phyloP scores from a whole-genome alignment of 768 basidiomycete genomes.

The Dentipellis sp. region DNA sequence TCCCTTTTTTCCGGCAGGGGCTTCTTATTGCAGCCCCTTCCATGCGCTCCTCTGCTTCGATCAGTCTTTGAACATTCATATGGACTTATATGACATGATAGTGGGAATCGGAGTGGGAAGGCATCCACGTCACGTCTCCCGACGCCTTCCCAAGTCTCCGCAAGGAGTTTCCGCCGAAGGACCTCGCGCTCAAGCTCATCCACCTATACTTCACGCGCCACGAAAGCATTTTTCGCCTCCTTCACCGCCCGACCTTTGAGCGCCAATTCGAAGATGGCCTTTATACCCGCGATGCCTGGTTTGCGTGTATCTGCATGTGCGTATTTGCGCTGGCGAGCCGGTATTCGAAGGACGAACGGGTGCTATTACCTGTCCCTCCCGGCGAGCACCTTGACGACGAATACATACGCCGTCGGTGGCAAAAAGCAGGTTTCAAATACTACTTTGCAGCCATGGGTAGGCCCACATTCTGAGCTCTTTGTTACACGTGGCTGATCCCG shows the following conservation, averaged over 20 bases:
- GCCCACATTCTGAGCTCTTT: conserved; percentile 8
- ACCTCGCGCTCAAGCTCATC: conserved; percentile 51
- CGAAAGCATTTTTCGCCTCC: conserved; percentile 53
- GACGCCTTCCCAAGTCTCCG: conserved; percentile 25
- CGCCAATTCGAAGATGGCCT: conserved; percentile 46
- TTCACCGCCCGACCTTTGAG: conserved; percentile 66
- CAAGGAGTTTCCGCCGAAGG: conserved; percentile 49
- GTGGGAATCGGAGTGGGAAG: conserved; percentile 57
- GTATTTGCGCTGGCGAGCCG: conserved; percentile 22
- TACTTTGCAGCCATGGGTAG: conserved; percentile 46
- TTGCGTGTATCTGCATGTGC: conserved; percentile 21
- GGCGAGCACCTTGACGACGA: conserved; percentile 16
- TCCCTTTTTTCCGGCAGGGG: too few relatives aligned
- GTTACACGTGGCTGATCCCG: conserved; percentile 2
- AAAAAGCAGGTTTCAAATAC: conserved; percentile 51
- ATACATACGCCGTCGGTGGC: conserved; percentile 33
- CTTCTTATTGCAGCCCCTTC: background rate
- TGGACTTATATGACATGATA: conserved; percentile 16
- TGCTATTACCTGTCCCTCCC: conserved; percentile 19
- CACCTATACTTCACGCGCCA: conserved; percentile 56
- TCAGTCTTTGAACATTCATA: background rate
- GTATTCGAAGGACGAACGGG: conserved; percentile 19
- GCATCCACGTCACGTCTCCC: conserved; percentile 25
- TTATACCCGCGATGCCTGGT: conserved; percentile 35
- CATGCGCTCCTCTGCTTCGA: background rate